Base-by-base conservation (phyloP, 164 flowering plant genomes). In the Aristolochia fimbriata region DNA sequence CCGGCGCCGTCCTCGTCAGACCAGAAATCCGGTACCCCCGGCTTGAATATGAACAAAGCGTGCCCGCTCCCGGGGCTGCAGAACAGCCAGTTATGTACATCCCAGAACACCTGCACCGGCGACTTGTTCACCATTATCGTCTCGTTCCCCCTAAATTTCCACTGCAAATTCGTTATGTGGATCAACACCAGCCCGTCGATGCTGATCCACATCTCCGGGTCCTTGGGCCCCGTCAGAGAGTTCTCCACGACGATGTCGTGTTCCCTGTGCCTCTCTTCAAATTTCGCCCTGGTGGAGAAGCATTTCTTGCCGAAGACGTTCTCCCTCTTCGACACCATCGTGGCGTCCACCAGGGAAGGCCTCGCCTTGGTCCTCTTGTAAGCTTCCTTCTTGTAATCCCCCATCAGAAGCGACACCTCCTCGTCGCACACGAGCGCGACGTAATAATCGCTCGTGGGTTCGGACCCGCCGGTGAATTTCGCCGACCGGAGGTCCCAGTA, bases 401-500 rank as follows among this genome's bases (percentile, higher is more conserved):
- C 98, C 55, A 92, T 15, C 53, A 89, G 59, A 20, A 92, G 62
- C n/a, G 80, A 90, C 13, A 89, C 88, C 68, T 89, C 98, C 21
- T 82, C 96, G 0, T 80, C 88, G 1, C 75, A 78, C 16, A 87
- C 88, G 17, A 92, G 12, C 0, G 97, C 97, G 0, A 89, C 86
- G 50, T 87, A 89, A 63, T 77, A 89, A 52, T 89, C 90, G 2
- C 76, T 19, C 20, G 33, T 58, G 0, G 98, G 97, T 59, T 89
- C 96, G 0, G 96, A 85, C 41, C 91, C 63, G 1, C 81, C 73
- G 0, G 80, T 55, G 65, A 84, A 89, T 65, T 83, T 92, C 2
- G 97, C 94, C 0, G 91, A 65, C 0, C 96, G 74, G 21, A 92
- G 71, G 69, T 90, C 97, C 99, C 96, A 93, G 47, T 70, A 81